phyloP scores from a whole-genome alignment of 1,139 yeast species.

The Geotrichum restrictum region DNA sequence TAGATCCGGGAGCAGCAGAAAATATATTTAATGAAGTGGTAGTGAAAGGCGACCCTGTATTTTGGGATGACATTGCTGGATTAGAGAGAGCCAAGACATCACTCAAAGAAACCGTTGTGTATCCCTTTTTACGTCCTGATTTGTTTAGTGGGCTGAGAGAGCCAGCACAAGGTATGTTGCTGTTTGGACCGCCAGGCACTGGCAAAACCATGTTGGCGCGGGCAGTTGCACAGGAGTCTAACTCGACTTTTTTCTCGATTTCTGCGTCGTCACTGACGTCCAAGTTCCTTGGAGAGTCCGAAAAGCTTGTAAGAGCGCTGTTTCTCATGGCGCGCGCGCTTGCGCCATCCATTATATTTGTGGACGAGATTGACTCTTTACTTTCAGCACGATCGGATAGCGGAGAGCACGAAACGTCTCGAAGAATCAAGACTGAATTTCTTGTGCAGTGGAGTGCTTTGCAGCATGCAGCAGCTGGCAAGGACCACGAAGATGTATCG shows the following conservation, averaged over 20 bases:
- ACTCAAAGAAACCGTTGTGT: conserved; percentile 91
- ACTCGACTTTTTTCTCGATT: conserved; percentile 88
- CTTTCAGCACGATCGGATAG: conserved; percentile 74
- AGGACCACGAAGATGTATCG: conserved; percentile 51
- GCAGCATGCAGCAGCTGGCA: conserved; percentile 89
- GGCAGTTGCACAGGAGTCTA: conserved; percentile 96
- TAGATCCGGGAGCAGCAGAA: conserved; percentile 65
- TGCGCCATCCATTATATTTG: conserved; percentile 91
- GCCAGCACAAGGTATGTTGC: conserved; percentile 92
- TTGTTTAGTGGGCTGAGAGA: conserved; percentile 86
- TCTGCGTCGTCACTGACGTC: conserved; percentile 91
- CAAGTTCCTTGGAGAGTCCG: conserved; percentile 84
- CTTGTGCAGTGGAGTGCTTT: conserved; percentile 93
- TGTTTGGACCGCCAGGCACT: conserved; percentile 98
- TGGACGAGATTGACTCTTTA: conserved; percentile 93
- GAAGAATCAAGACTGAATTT: conserved; percentile 91
- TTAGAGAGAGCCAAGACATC: conserved; percentile 84
- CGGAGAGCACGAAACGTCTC: conserved; percentile 87
- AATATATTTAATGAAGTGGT: conserved; percentile 90
- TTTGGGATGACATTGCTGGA: conserved; percentile 97
- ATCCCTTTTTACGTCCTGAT: conserved; percentile 93
- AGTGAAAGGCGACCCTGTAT: conserved; percentile 90
- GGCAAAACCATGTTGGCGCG: conserved; percentile 97
- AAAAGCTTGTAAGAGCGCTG: conserved; percentile 84
- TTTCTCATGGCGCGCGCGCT: conserved; percentile 79